Evolutionary conservation across 139 green algal species (phyloP), one percentile per base, ranked within the genome.

Genomic region (Chlamydomonas applanata): DNA sequence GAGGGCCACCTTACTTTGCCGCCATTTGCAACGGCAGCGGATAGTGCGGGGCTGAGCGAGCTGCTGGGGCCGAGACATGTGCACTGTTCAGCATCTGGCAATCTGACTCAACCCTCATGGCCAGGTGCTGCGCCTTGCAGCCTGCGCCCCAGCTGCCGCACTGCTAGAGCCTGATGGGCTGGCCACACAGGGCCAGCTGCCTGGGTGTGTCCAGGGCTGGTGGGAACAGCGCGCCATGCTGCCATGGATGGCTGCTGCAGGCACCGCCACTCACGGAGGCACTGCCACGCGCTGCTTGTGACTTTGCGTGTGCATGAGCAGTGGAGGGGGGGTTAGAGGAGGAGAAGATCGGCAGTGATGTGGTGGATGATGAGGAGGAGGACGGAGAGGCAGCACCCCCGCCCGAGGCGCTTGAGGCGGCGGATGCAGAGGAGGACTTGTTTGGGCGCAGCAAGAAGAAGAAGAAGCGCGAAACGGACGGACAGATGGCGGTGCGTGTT

Each of bases 361-460:
- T 68, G 52, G 54, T 27, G 71, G 71, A 77, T 25, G 80, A 81
- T 29, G 68, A 66, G 34, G 75, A 59, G 22, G 57, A 80, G 9
- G 67, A 30, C 29, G 57, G 11, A 16, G 63, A 14, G 33, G 34
- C 19, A 3, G 25, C 45, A 22, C 66, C 66, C 4, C 24, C 33
- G 9, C 24, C 66, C 22, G 22, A 61, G 66, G 66, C 54, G 44
- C 32, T 24, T 5, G 66, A 72, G 53, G 69, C 54, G 2, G 17
- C 35, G 19, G 72, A 73, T 14, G 77, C 72, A 7, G 65, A 61
- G 32, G 72, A 83, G 54, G 35, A 69, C 5, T 45, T 59, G n/a
- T 82, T 85, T 40, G 72, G 72, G 44, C 57, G 52, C 36, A 78
- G 74, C 25, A 83, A 83, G 71, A 76, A 77, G 49, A 77, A 74